phyloP scores from a whole-genome alignment of 129 eudicot genomes.

The Apium graveolens region DNA sequence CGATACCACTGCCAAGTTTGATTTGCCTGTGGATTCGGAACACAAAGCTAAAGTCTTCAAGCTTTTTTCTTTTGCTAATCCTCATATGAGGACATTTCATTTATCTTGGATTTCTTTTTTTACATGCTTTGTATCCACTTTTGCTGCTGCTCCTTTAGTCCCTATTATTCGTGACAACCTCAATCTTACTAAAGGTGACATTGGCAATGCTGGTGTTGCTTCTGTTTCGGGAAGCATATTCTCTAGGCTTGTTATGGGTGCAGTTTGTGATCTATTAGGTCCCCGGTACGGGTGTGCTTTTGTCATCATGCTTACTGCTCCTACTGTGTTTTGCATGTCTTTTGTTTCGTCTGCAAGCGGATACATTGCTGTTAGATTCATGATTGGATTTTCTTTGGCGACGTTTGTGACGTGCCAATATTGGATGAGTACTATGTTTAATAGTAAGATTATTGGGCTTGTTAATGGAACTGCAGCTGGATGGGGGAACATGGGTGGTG shows the following conservation, averaged over 20 bases:
- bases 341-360: constrained; percentile 47
- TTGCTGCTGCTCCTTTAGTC: constrained; percentile 82
- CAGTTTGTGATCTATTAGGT: constrained; percentile 65
- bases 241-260: constrained; percentile 77
- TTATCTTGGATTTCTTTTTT: constrained; percentile 76
- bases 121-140: constrained; percentile 65
- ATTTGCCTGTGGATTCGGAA: constrained; percentile 71
- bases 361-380: constrained; percentile 52
- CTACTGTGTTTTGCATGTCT: constrained; percentile 70
- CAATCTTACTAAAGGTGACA: constrained; percentile 45
- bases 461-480: constrained; percentile 89
- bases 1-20: constrained; percentile 48
- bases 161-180: constrained; percentile 86
- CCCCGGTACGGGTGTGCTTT: constrained; percentile 83
- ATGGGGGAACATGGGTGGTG: constrained; percentile 92
- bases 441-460: constrained; percentile 53
- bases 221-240: constrained; percentile 67
- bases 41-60: constrained; percentile 60
- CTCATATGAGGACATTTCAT: constrained; percentile 87
- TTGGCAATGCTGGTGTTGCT: constrained; percentile 81
- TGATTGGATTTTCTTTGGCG: constrained; percentile 20
- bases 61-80: constrained; percentile 54
- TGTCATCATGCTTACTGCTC: constrained; percentile 66
- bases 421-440: constrained; percentile 13
- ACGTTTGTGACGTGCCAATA: background rate